Base-by-base conservation (phyloP, 495 filamentous ascomycete species). In the Lasiosphaeria miniovina region DNA sequence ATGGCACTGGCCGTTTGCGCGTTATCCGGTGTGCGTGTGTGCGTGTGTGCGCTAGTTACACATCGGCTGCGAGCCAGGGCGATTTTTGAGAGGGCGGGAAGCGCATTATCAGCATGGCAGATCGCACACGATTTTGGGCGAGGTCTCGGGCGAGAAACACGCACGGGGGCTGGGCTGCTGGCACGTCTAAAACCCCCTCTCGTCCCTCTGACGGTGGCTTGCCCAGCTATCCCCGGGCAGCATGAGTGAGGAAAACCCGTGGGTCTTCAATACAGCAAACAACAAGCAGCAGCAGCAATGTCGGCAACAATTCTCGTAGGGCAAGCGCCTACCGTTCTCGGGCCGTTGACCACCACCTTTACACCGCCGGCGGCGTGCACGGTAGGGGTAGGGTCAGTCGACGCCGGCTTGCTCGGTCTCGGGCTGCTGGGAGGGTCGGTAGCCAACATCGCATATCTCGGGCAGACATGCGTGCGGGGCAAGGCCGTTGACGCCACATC, bases 291-390 rank as follows among this genome's bases (percentile, higher is more conserved):
- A 58, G n/a, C 35, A 34, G 59, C 15, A 59, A 70, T 68, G 65
- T 54, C 63, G 46, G 43, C 67, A 17, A 65, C 60, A 8, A 54
- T 54, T 7, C 41, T 65, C 8, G 58, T 57, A 38, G 61, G 60
- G 40, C 65, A 68, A 49, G 63, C 65, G 24, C 69, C 71, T 38
- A 66, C 57, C 45, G 68, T 68, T 31, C 71, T 73, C 6, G 72
- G 75, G 1, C 71, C 73, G 14, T 54, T 75, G 17, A 73, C 69
- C 6, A 72, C 71, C 8, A 75, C 71, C 6, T 75, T 73, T 54
- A 69, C 62, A 9, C 67, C 71, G 32, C 66, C 71, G 14, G 54
- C 72, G 24, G 62, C 58, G 15, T 73, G 72, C 46, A 64, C 72
- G 3, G 61, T 65, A 14, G 71, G 68, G 4, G 64, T 72, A 6